These are phyloP conservation scores for Coemansia furcata DNA, from an alignment of 192 early-diverging fungal species.

Conservation along the genomic window DNA sequence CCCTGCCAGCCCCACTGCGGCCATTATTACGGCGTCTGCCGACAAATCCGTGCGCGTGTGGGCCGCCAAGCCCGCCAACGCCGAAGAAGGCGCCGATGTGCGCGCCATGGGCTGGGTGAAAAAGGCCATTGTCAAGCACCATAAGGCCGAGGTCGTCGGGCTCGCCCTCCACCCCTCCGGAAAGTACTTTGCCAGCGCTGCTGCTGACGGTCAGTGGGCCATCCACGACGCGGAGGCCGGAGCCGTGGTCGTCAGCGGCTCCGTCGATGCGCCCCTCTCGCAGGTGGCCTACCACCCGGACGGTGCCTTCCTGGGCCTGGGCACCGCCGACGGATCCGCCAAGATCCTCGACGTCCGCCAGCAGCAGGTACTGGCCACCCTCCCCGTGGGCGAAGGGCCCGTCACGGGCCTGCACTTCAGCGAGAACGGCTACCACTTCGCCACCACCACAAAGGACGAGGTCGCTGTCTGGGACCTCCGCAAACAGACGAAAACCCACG, in stretches of 20 bases:
- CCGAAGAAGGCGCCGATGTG: slow-evolving; percentile 15
- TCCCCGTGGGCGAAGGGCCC: slow-evolving; percentile 7
- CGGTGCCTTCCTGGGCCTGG: slow-evolving; percentile 81
- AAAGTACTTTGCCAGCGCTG: slow-evolving; percentile 75
- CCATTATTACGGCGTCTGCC: slow-evolving; percentile 68
- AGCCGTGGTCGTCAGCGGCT: slow-evolving; percentile 11
- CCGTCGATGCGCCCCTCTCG: slow-evolving; percentile 29
- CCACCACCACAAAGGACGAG: slow-evolving; percentile 67
- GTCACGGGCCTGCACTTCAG: slow-evolving; percentile 79
- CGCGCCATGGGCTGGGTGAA: slow-evolving; percentile 41
- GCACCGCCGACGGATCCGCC: slow-evolving; percentile 66
- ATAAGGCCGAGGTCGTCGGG: slow-evolving; percentile 68
- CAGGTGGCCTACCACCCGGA: slow-evolving; percentile 84
- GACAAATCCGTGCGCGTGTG: slow-evolving; percentile 85
- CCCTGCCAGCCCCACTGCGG: slow-evolving; percentile 50
- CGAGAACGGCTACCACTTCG: slow-evolving; percentile 94
- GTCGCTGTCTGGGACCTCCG: slow-evolving; percentile 94
- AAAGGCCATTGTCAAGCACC: slow-evolving; percentile 58
- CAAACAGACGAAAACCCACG: slow-evolving; percentile 63
- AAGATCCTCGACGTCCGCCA: slow-evolving; percentile 83
- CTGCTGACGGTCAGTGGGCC: slow-evolving; percentile 75
- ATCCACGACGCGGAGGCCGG: slow-evolving; percentile 66
- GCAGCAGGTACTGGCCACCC: slow-evolving; percentile 55
- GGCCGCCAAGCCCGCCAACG: slow-evolving; percentile 54
- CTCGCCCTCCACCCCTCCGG: slow-evolving; percentile 80